phyloP scores from a whole-genome alignment of 352 stramenopile genomes.

The Globisporangium cylindrosporum region DNA sequence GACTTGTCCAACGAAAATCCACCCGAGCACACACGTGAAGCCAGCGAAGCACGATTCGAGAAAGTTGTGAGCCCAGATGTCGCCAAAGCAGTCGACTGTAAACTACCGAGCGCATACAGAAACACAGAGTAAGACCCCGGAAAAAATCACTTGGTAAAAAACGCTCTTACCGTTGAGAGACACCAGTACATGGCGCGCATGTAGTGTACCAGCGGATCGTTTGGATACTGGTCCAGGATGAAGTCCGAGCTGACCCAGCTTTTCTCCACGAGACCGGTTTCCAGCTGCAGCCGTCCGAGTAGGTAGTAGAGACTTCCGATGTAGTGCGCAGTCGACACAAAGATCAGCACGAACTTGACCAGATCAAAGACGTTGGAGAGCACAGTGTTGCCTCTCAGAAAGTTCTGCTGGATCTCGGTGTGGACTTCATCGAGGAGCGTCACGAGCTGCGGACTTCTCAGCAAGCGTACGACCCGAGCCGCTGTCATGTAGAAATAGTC shows the following conservation, averaged over 20 bases:
- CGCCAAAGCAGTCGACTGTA: slow-evolving; percentile 75
- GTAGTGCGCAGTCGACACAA: slow-evolving; percentile 53
- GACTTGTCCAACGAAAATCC: slow-evolving; percentile 76
- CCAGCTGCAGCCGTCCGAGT: slow-evolving; percentile 36
- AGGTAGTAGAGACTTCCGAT: slow-evolving; percentile 50
- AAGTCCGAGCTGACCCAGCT: slow-evolving; percentile 64
- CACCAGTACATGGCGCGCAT: slow-evolving; percentile 81
- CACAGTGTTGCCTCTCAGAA: slow-evolving; percentile 36
- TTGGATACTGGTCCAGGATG: slow-evolving; percentile 49
- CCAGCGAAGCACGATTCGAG: slow-evolving; percentile 56
- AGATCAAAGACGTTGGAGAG: slow-evolving; percentile 48
- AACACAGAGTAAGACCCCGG: not conserved
- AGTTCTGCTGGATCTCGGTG: slow-evolving; percentile 50
- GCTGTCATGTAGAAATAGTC: slow-evolving; percentile 36
- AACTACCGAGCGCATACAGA: slow-evolving; percentile 33
- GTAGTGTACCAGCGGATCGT: slow-evolving; percentile 54
- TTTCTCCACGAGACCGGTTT: slow-evolving; percentile 25
- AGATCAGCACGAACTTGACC: slow-evolving; percentile 57
- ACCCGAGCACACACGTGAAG: slow-evolving; percentile 67
- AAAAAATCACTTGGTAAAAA: not conserved
- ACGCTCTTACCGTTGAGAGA: slow-evolving; percentile 44
- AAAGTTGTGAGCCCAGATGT: slow-evolving; percentile 62
- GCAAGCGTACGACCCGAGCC: slow-evolving; percentile 36
- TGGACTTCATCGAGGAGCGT: slow-evolving; percentile 39
- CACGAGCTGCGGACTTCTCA: slow-evolving; percentile 41